Conservation (phyloP, 176 grass and related monocot species). For the Oryza officinalis region DNA sequence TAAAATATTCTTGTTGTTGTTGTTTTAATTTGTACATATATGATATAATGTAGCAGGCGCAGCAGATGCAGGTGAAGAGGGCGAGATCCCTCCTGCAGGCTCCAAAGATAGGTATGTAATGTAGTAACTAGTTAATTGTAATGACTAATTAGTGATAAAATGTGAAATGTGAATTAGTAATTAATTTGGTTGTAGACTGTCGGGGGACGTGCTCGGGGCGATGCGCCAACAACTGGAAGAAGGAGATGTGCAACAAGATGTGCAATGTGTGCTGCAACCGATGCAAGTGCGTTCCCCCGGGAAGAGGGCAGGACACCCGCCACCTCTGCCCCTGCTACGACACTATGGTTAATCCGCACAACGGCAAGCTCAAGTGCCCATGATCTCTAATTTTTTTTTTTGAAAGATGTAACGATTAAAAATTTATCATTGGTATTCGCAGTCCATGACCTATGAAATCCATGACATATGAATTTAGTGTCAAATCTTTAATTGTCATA, state of each 20-base stretch:
- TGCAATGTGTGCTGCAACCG: conserved; percentile 71
- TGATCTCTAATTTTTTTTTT: no score
- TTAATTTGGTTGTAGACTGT: conserved; percentile 45
- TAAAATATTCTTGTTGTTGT: no score
- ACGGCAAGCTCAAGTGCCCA: conserved; percentile 49
- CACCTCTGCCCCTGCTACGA: conserved; percentile 54
- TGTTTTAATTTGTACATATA: no score
- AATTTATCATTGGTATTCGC: no score
- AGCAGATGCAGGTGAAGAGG: background rate
- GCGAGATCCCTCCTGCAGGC: conserved; percentile 57
- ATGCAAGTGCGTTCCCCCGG: conserved; percentile 83
- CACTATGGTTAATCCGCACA: conserved; percentile 35
- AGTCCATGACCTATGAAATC: no score
- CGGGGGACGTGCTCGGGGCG: conserved; percentile 39
- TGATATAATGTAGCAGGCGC: no score
- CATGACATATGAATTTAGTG: no score
- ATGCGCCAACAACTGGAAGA: conserved; percentile 75
- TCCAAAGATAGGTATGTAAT: conserved; percentile 40
- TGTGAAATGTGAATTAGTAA: background rate
- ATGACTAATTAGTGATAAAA: no score
- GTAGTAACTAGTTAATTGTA: no score
- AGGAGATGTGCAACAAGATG: conserved; percentile 81
- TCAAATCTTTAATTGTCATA: no score
- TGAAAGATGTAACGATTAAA: no score
- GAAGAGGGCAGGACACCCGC: conserved; percentile 65